A percentile compares a stretch with the other conserved stretches of the same genome.
phyloP scores from a whole-genome alignment of 2,329 filamentous ascomycete species.

The Cercospora zeae-maydis region DNA sequence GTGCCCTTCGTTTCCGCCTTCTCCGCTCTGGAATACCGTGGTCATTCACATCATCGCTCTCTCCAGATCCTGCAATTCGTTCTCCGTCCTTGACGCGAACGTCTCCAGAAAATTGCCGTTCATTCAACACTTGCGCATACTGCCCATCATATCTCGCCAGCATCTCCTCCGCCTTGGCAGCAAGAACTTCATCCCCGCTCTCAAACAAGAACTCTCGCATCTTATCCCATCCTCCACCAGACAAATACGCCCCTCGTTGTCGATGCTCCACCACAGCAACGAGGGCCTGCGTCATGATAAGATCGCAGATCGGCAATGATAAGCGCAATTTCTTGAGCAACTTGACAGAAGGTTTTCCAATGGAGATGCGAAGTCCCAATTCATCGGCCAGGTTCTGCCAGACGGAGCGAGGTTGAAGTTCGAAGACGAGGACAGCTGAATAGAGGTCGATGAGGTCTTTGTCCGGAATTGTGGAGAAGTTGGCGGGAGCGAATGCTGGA shows the following conservation, averaged over 20 bases:
- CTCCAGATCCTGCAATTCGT: not conserved
- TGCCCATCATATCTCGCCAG: not conserved
- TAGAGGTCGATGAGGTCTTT: constrained; percentile 9
- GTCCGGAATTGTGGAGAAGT: not conserved
- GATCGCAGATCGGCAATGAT: not conserved
- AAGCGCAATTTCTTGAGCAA: not conserved
- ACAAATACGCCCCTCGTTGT: not conserved
- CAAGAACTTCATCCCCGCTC: constrained; percentile 1
- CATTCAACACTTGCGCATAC: not conserved
- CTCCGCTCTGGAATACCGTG: not conserved
- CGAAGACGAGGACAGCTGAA: not conserved
- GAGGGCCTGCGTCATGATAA: constrained; percentile 2
- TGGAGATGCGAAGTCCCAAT: not conserved
- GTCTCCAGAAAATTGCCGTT: not conserved
- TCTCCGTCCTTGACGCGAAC: not conserved
- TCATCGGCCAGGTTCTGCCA: not conserved
- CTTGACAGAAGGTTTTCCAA: not conserved
- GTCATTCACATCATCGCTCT: not conserved
- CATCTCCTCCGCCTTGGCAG: constrained; percentile 3
- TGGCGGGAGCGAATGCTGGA: not conserved
- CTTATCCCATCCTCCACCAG: not conserved
- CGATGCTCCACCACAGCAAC: not conserved
- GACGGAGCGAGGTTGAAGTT: not conserved
- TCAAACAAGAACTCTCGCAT: not conserved
- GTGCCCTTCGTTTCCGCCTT: not conserved